Evolutionary conservation across 2,329 filamentous ascomycete genomes (phyloP), one percentile per base, ranked within the genome.

Genomic region (Trichoderma koningiopsis): DNA sequence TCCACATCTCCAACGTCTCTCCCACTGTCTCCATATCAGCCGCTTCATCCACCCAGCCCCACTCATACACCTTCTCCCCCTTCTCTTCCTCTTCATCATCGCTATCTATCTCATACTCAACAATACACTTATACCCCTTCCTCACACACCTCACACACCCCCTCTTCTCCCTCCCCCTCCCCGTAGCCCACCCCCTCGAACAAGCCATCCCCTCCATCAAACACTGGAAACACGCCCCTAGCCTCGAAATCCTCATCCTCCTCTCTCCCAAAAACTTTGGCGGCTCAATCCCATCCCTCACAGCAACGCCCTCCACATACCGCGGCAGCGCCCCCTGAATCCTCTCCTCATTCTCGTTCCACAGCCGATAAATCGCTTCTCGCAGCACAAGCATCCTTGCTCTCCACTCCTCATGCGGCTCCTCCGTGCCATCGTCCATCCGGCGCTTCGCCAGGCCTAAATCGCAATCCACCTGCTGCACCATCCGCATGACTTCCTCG

Each of bases 141-240:
- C 71, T 69, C 53, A 33, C 68, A 35, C 73, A 77, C 68, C 73
- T 74, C 60, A 60, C 67, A 63, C 73, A 77, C 55, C 35, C 43
- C 37, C 52, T 84, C n/a, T 43, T 83, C n/a, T 82, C 10, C 47
- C 8, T 7, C 2, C 5, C 84, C 40, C 56, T 84, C 19, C 83
- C 83, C 13, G 53, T 29, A 6, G 11, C 5, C 4, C 67, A 16
- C 33, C 67, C 68, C 52, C 73, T 71, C 31, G 77, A 77, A 59
- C 77, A 79, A 14, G 43, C 53, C 68, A 77, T 47, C 2, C 71
- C 67, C 33, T 72, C 68, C 2, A 59, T 69, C 10, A 62, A 58
- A 57, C 77, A 79, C 40, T 74, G 74, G 16, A 75, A 68, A 57
- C 77, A 79, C 16, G 64, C 64, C 6, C 31, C 58, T 4, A 35